Evolutionary conservation across 2,329 filamentous ascomycete genomes (phyloP), one percentile per base, ranked within the genome.

Genomic region (Colletotrichum musicola): DNA sequence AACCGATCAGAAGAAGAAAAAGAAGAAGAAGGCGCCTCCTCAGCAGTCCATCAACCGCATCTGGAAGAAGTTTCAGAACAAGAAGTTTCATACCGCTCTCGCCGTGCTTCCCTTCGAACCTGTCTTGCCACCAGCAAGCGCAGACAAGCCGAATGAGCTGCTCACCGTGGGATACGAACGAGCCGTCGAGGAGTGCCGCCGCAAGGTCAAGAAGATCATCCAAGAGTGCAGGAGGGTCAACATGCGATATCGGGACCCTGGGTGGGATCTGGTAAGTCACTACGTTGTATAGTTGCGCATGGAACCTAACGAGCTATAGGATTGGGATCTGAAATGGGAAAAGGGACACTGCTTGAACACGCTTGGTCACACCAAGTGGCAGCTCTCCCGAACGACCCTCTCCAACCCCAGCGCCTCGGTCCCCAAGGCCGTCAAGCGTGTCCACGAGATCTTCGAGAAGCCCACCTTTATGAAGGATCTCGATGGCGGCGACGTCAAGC

Each of bases 371-470:
- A 80, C 79, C 16, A 86, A 83, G 70, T 90, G 88, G 71, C 83
- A 89, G 62, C 74, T 90, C 18, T 81, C 74, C 73, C 74, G 81
- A 71, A 76, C 81, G n/a, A 81, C 81, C 16, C 72, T 86, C 35
- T 71, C 81, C 20, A 84, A 83, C 71, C 83, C 84, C 2, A 85
- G 78, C 38, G 82, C 85, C 0, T 77, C 79, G 14, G 83, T 88
- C 18, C 93, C 93, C 30, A 92, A 92, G 75, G 90, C 92, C 3
- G 93, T 95, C 49, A 94, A 93, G 80, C 86, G 92, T 61, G 87
- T 87, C 0, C 83, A 93, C 81, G 91, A 94, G 76, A 92, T 94
- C 46, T 94, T 91, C 73, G 90, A 93, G 72, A 89, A 89, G 20
- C 91, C 92, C 0, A 89, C 86, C 3, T 95, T 95, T 76, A 81